Evolutionary conservation across 2,329 filamentous ascomycete species (phyloP).

Genomic region (Triangularia verruculosa): DNA sequence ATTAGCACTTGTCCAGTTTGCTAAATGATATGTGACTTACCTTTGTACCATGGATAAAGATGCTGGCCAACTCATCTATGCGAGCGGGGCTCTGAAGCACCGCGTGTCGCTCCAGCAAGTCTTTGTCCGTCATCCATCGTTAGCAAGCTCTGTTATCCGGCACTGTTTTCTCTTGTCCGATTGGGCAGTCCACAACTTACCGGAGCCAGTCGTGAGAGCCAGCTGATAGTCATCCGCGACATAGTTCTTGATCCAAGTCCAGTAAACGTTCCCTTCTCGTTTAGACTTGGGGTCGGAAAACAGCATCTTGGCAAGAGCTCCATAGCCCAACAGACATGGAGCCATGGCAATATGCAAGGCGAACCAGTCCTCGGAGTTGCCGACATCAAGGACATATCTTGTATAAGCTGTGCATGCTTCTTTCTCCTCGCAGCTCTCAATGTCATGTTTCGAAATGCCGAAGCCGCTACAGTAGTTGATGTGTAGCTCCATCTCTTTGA

Average conservation of each 20-base stretch:
- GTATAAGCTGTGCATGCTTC: slow-evolving; percentile 50
- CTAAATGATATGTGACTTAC: slow-evolving; percentile 43
- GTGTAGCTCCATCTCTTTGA: slow-evolving; percentile 77
- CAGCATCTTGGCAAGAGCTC: slow-evolving; percentile 70
- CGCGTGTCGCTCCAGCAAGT: slow-evolving; percentile 72
- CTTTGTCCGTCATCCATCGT: slow-evolving; percentile 49
- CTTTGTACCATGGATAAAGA: slow-evolving; percentile 86
- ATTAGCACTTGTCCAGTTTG: slow-evolving; percentile 18
- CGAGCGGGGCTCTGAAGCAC: slow-evolving; percentile 68
- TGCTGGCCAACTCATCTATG: slow-evolving; percentile 76
- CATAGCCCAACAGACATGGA: slow-evolving; percentile 88
- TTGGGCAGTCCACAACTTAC: slow-evolving; percentile 45
- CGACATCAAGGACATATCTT: slow-evolving; percentile 82
- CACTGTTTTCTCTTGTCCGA: not conserved
- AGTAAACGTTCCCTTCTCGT: slow-evolving; percentile 70
- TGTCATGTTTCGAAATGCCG: slow-evolving; percentile 69
- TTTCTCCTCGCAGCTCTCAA: slow-evolving; percentile 70
- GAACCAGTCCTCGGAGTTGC: slow-evolving; percentile 83
- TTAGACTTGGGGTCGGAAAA: slow-evolving; percentile 59
- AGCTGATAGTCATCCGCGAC: slow-evolving; percentile 73
- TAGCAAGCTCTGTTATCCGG: not conserved
- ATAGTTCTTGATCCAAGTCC: slow-evolving; percentile 90
- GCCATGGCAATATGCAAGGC: slow-evolving; percentile 81
- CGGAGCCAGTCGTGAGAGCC: slow-evolving; percentile 67
- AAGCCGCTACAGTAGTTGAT: slow-evolving; percentile 79